Evolutionary conservation across 2,329 filamentous ascomycete genomes (phyloP).

Genomic region (Botrytis pseudocinerea): DNA sequence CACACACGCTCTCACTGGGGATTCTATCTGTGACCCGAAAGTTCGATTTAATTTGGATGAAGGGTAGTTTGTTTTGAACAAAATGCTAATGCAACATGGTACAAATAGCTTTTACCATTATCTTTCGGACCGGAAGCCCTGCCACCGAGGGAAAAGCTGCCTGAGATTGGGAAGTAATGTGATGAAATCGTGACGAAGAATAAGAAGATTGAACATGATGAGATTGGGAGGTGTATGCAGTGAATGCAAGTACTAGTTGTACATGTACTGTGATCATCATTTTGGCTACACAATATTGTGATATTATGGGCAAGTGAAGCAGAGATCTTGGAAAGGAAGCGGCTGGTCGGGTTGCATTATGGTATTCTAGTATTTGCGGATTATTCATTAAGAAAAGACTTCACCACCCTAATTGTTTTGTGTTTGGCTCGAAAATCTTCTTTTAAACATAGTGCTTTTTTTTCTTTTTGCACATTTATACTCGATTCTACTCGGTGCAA

Average conservation of each 20-base stretch:
- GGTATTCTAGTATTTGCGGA: not conserved
- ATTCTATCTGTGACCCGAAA: not conserved
- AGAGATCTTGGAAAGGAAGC: not conserved
- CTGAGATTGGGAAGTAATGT: not conserved
- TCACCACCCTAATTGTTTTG: not conserved
- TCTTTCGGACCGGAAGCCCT: conserved; percentile 23
- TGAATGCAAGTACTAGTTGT: not conserved
- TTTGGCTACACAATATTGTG: not conserved
- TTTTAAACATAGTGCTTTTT: not conserved
- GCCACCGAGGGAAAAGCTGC: not conserved
- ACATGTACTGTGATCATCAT: not conserved
- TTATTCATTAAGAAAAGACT: not conserved
- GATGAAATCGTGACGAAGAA: not conserved
- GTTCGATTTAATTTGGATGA: too few relatives aligned
- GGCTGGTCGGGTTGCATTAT: not conserved
- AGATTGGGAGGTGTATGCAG: not conserved
- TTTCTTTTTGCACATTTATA: not conserved
- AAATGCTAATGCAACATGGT: not conserved
- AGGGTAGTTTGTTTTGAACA: too few relatives aligned
- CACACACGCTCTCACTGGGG: not conserved
- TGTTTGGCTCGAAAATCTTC: not conserved
- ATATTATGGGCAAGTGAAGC: not conserved
- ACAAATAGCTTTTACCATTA: conserved; percentile 6
- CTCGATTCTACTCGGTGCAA: not conserved
- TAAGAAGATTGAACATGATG: not conserved